phyloP scores from a whole-genome alignment of 306 rosid genomes.

The Inga oerstediana region DNA sequence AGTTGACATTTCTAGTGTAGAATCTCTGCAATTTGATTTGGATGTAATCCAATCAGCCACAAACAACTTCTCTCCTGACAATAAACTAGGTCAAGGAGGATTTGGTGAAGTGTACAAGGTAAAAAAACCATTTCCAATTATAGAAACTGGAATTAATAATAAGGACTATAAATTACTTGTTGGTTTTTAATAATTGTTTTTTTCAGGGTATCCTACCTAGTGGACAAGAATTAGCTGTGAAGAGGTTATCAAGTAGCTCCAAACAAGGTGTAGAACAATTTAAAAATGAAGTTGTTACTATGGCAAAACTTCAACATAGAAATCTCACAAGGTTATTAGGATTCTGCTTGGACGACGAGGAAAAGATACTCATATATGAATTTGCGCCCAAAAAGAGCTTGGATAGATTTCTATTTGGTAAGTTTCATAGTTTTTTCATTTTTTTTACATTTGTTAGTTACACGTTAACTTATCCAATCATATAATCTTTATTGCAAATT shows the following conservation, averaged over 20 bases:
- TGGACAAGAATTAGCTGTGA: constrained; percentile 42
- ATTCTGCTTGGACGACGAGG: neutral
- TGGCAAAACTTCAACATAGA: constrained; percentile 14
- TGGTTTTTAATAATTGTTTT: neutral
- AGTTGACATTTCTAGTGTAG: neutral
- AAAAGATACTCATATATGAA: neutral
- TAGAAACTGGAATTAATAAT: neutral
- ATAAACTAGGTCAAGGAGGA: neutral
- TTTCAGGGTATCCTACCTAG: constrained; percentile 38
- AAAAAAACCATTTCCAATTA: neutral
- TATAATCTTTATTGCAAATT: too few species aligned
- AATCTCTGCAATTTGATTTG: neutral
- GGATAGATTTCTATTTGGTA: neutral
- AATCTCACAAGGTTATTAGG: neutral
- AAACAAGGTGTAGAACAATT: constrained; percentile 41
- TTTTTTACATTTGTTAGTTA: neutral
- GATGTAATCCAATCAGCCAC: neutral
- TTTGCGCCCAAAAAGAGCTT: neutral
- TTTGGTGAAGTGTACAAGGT: neutral
- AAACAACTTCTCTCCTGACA: neutral
- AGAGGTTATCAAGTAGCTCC: constrained; percentile 43
- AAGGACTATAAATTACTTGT: neutral
- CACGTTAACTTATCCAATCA: neutral
- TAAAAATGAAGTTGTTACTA: constrained; percentile 43
- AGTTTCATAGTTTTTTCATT: neutral